Conservation (phyloP, 208 protist genomes). For the Wallacemonas sp. region DNA sequence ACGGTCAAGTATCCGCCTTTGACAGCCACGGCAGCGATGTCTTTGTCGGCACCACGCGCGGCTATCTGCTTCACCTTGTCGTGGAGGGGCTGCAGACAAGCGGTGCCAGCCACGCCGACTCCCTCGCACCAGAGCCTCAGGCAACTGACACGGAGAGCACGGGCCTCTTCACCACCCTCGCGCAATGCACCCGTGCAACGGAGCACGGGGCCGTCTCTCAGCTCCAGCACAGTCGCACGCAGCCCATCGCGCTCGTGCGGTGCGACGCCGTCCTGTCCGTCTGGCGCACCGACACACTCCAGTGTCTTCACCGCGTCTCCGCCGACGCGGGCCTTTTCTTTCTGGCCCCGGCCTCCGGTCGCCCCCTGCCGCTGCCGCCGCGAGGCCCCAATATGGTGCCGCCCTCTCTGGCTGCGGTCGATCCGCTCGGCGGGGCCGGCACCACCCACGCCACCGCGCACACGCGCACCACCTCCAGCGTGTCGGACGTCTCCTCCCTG, state of each 20-base stretch:
- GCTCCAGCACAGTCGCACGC: conserved; percentile 72
- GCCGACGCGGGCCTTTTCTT: conserved; percentile 42
- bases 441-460: neutral
- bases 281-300: conserved; percentile 20
- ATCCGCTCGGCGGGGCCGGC: neutral
- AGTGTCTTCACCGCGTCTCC: conserved; percentile 29
- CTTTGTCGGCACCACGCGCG: conserved; percentile 67
- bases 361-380: neutral
- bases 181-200: conserved; percentile 21
- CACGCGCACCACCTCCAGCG: conserved; percentile 5
- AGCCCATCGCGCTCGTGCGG: conserved; percentile 65
- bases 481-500: neutral
- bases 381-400: neutral
- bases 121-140: neutral
- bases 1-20: conserved; percentile 69
- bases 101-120: neutral
- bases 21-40: conserved; percentile 55
- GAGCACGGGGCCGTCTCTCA: conserved; percentile 32
- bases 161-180: conserved; percentile 45
- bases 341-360: conserved; percentile 17
- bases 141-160: neutral
- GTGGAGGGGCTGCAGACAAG: conserved; percentile 29
- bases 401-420: neutral
- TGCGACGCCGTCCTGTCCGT: conserved; percentile 47
- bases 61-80: conserved; percentile 55